A percentile compares a stretch with the other conserved stretches of the same genome.
Conservation (phyloP, 2,329 filamentous ascomycete species). For the Tolypocladium tundrense region DNA sequence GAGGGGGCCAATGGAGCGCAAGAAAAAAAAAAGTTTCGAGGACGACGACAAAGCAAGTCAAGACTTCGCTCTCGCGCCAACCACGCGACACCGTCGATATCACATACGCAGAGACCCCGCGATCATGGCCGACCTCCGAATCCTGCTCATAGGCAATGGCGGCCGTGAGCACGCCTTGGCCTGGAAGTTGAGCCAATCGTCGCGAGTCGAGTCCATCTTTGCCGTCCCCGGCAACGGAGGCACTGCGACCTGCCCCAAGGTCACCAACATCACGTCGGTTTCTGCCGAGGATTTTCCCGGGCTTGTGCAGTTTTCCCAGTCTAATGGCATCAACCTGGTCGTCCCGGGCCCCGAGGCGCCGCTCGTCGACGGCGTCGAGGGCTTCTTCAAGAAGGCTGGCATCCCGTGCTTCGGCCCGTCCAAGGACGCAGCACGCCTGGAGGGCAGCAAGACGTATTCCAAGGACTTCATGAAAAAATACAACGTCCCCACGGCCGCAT, state of each 20-base stretch:
- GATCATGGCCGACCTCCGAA: slow-evolving; percentile 38
- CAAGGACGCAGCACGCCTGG: slow-evolving; percentile 75
- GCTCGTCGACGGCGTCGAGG: slow-evolving; percentile 83
- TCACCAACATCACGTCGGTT: slow-evolving; percentile 59
- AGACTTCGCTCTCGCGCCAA: background rate
- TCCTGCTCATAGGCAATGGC: slow-evolving; percentile 87
- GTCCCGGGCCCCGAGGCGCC: slow-evolving; percentile 88
- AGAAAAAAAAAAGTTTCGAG: background rate
- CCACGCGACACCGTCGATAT: background rate
- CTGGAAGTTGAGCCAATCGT: slow-evolving; percentile 84
- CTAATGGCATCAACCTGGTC: slow-evolving; percentile 68
- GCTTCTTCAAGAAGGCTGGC: slow-evolving; percentile 63
- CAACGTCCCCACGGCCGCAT: slow-evolving; percentile 81
- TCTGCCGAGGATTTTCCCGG: slow-evolving; percentile 67
- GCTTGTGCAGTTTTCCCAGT: slow-evolving; percentile 65
- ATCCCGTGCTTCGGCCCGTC: slow-evolving; percentile 82
- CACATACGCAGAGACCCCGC: background rate
- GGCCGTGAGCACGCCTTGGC: slow-evolving; percentile 90
- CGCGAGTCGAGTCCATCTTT: slow-evolving; percentile 64
- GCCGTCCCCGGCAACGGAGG: slow-evolving; percentile 77
- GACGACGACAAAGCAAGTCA: background rate
- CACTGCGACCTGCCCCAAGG: slow-evolving; percentile 60
- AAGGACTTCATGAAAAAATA: slow-evolving; percentile 97
- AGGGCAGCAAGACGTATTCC: slow-evolving; percentile 93
- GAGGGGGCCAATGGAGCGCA: background rate